Evolutionary conservation across 495 filamentous ascomycete genomes (phyloP), one percentile per base, ranked within the genome.

Genomic region (Hypoxylon rickii): DNA sequence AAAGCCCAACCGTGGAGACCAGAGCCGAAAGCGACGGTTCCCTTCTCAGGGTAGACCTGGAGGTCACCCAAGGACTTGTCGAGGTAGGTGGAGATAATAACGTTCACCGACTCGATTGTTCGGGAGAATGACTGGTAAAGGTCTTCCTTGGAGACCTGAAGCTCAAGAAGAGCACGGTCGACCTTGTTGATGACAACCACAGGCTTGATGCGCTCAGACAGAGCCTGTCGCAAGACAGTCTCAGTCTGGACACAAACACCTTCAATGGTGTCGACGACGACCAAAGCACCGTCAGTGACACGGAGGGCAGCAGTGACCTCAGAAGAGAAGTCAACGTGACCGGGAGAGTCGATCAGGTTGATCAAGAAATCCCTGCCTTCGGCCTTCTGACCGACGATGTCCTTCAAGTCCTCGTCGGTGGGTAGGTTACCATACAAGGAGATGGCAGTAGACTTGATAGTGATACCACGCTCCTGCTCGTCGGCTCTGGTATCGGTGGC

Each of bases 121-220:
- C 94, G 88, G 37, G 90, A 89, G 86, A 99, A 99, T 66, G 94
- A 96, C 82, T 97, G 95, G 86, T 96, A 99, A 54, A 99, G 82
- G 71, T 99, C 95, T 80, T 99, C 94, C 87, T 97, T 96, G 74
- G 85, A 85, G 69, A 96, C 84, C 79, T 99, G 94, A 55, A 99
- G 86, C 80, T 99, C 94, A 70, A 97, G 89, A 70, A 99, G 88
- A 72, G 94, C 90, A 82, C 94, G 94, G 75, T 99, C 94, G 73
- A 99, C 94, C 86, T 99, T 99, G 89, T 99, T 99, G 83, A 99
- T 96, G 77, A 96, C 89, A 70, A 92, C 83, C 70, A 99, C 95
- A 64, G 94, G 94, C 86, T 97, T 99, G 81, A 99, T 99, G 82
- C 94, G 95, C 86, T 99, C 94, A 81, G 89, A 89, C 70, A 99